Percentiles rank a stretch among this genome's conserved stretches.
phyloP scores from a whole-genome alignment of 2,329 filamentous ascomycete genomes.

The Talaromyces sp. region DNA sequence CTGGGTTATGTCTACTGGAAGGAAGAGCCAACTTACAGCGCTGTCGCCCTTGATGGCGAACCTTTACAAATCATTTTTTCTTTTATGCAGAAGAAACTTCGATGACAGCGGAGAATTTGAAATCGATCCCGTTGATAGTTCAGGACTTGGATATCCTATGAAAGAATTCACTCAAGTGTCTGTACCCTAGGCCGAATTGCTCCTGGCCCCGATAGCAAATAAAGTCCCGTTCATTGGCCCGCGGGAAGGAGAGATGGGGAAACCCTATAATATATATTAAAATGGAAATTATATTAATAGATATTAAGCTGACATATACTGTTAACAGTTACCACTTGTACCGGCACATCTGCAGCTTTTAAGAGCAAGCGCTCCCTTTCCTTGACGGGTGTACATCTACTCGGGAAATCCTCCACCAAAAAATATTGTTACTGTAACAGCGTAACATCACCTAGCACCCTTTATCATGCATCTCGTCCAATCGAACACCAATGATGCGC shows the following conservation, averaged over 20 bases:
- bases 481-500: not conserved
- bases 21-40: slow-evolving; percentile 21
- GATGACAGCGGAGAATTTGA: not conserved
- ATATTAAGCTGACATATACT: too few relatives aligned
- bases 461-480: not conserved
- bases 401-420: not conserved
- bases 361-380: not conserved
- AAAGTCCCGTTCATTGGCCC: too few relatives aligned
- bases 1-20: slow-evolving; percentile 29
- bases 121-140: not conserved
- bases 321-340: too few relatives aligned
- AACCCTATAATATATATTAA: too few relatives aligned
- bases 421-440: not conserved
- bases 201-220: too few relatives aligned
- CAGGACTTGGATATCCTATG: not conserved
- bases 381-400: not conserved
- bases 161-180: not conserved
- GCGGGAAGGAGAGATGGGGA: too few relatives aligned
- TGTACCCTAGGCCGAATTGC: too few relatives aligned
- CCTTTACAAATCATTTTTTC: slow-evolving; percentile 20
- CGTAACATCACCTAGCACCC: not conserved
- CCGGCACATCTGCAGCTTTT: too few relatives aligned
- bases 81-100: slow-evolving; percentile 26
- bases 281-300: too few relatives aligned
- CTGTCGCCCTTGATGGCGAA: slow-evolving; percentile 17